Evolutionary conservation across 2,329 filamentous ascomycete species (phyloP).

Genomic region (Fusarium begoniae): DNA sequence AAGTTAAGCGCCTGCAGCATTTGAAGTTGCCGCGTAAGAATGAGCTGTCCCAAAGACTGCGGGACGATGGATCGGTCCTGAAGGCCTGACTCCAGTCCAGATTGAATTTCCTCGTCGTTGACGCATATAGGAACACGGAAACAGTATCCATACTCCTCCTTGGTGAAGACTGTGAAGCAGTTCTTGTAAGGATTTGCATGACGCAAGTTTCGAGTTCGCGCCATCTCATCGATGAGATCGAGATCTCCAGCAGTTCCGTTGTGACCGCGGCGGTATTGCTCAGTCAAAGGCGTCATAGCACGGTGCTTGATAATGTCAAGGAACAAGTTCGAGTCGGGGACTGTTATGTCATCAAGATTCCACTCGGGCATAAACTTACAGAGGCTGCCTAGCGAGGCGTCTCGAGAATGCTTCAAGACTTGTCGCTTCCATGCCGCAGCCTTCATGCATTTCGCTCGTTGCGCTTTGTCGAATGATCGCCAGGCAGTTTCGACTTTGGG

Average conservation of each 20-base stretch:
- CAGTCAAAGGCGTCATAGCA: constrained; percentile 42
- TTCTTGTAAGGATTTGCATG: neutral
- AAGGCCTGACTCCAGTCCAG: neutral
- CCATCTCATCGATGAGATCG: constrained; percentile 46
- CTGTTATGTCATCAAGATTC: constrained; percentile 54
- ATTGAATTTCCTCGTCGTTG: too few relatives aligned
- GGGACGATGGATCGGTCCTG: constrained; percentile 35
- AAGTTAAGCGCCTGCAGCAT: constrained; percentile 52
- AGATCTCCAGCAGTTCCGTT: constrained; percentile 46
- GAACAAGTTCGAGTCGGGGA: constrained; percentile 48
- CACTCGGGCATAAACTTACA: constrained; percentile 54
- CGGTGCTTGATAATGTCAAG: constrained; percentile 52
- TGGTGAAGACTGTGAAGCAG: neutral
- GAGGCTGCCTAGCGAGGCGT: constrained; percentile 49
- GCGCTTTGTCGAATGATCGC: constrained; percentile 48
- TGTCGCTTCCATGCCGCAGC: constrained; percentile 45
- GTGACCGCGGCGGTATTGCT: constrained; percentile 48
- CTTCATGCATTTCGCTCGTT: constrained; percentile 49
- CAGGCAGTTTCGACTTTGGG: constrained; percentile 51
- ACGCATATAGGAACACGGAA: constrained; percentile 28
- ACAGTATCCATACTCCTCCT: neutral
- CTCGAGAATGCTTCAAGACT: constrained; percentile 48
- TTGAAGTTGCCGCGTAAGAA: constrained; percentile 51
- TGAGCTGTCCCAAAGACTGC: constrained; percentile 45
- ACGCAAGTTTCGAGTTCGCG: neutral